These are phyloP conservation scores for Tylopilus subfusipes DNA, from an alignment of 768 basidiomycete genomes.

Conservation along the genomic window DNA sequence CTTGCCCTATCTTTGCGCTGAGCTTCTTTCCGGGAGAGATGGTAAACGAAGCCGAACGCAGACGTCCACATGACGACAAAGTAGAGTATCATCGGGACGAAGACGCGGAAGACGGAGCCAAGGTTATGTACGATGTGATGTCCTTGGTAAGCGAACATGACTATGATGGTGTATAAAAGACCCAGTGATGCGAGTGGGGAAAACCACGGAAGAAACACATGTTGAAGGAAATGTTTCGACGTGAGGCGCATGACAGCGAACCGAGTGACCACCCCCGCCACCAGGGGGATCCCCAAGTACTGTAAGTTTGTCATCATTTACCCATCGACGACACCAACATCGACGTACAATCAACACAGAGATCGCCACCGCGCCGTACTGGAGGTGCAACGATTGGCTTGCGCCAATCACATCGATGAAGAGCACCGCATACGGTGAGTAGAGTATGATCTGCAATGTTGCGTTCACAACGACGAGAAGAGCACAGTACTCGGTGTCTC, in stretches of 20 bases:
- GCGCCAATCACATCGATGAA: slow-evolving; percentile 72
- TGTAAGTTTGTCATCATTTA: slow-evolving; percentile 21
- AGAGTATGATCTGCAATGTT: no score
- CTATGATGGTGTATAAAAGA: slow-evolving; percentile 75
- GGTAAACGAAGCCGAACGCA: slow-evolving; percentile 56
- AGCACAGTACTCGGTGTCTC: slow-evolving; percentile 70
- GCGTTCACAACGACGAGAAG: slow-evolving; percentile 81
- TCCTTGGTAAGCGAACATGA: slow-evolving; percentile 70
- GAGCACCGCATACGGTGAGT: slow-evolving; percentile 65
- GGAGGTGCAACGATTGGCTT: slow-evolving; percentile 37
- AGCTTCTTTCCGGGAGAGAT: slow-evolving; percentile 37
- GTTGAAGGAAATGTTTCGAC: slow-evolving; percentile 46
- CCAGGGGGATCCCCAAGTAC: slow-evolving; percentile 79
- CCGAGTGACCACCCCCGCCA: slow-evolving; percentile 68
- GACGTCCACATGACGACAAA: slow-evolving; percentile 73
- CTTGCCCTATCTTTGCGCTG: slow-evolving; percentile 1
- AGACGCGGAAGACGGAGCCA: slow-evolving; percentile 73
- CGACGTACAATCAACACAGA: no score
- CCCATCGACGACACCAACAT: background rate
- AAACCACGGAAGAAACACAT: slow-evolving; percentile 67
- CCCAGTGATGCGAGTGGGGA: slow-evolving; percentile 71
- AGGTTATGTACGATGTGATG: slow-evolving; percentile 71
- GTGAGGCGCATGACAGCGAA: slow-evolving; percentile 45
- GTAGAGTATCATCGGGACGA: slow-evolving; percentile 77
- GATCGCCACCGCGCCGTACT: slow-evolving; percentile 55